Conservation (phyloP, 192 early-diverging fungal species). For the Gaertneriomyces sp. region DNA sequence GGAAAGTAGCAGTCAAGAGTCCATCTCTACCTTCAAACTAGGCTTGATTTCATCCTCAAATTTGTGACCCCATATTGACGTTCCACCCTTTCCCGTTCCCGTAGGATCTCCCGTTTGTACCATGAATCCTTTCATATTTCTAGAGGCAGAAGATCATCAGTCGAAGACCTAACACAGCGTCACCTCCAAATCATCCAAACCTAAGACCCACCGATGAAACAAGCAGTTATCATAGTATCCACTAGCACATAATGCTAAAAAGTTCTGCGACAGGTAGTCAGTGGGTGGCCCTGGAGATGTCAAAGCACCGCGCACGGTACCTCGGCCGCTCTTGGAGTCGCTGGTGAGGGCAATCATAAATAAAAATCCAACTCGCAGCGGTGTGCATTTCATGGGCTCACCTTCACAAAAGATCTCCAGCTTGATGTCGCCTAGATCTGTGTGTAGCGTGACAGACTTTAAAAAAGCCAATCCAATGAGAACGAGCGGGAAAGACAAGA, state of each 20-base stretch:
- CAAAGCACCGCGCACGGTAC: constrained; percentile 23
- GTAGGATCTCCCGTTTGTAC: constrained; percentile 56
- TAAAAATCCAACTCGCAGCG: neutral
- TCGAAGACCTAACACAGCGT: constrained; percentile 42
- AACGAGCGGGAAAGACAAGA: too few relatives aligned
- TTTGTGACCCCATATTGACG: constrained; percentile 40
- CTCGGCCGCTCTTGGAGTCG: constrained; percentile 71
- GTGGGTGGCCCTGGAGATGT: neutral
- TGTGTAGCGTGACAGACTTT: constrained; percentile 80
- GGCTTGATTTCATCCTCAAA: constrained; percentile 54
- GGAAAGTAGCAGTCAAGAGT: neutral
- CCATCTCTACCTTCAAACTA: constrained; percentile 59
- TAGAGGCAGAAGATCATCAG: constrained; percentile 79
- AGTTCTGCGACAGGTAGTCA: constrained; percentile 61
- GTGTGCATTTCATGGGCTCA: constrained; percentile 27
- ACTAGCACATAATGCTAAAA: constrained; percentile 90
- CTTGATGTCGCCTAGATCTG: constrained; percentile 90
- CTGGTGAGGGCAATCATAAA: neutral
- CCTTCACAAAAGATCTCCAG: constrained; percentile 89
- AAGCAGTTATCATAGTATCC: constrained; percentile 87
- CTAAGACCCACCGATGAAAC: constrained; percentile 65
- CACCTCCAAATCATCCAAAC: constrained; percentile 16
- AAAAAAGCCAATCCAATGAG: too few relatives aligned
- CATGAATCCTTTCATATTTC: constrained; percentile 59
- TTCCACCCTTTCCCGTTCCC: constrained; percentile 50